phyloP scores from a whole-genome alignment of 2,329 filamentous ascomycete species.

The Aspergillus versicolor region DNA sequence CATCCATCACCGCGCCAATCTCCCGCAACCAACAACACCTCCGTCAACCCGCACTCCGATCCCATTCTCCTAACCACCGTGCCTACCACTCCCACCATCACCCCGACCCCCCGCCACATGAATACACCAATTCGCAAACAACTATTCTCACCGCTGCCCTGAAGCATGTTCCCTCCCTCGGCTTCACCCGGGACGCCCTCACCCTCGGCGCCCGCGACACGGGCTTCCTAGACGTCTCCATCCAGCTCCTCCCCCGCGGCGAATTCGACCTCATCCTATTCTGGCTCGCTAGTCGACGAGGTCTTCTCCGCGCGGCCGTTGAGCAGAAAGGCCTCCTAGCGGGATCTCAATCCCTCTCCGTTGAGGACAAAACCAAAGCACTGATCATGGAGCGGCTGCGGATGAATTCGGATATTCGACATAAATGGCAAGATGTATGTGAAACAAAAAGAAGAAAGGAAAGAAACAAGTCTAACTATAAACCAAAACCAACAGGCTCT shows the following conservation, averaged over 20 bases:
- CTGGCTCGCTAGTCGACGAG: constrained; percentile 43
- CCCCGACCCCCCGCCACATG: constrained; percentile 49
- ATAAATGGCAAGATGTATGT: constrained; percentile 82
- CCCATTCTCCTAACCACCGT: constrained; percentile 56
- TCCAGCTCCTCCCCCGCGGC: constrained; percentile 76
- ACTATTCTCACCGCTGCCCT: constrained; percentile 81
- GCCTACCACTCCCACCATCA: constrained; percentile 75
- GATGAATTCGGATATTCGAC: constrained; percentile 70
- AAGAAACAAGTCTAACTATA: neutral
- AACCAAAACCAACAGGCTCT: constrained; percentile 61
- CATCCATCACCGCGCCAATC: neutral
- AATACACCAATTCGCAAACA: constrained; percentile 67
- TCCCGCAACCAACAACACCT: neutral
- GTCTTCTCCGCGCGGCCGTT: constrained; percentile 35
- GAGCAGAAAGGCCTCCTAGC: constrained; percentile 29
- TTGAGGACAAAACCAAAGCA: constrained; percentile 65
- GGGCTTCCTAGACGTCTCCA: constrained; percentile 82
- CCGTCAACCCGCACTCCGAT: constrained; percentile 35
- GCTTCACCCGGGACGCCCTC: constrained; percentile 75
- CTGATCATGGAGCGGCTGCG: constrained; percentile 75
- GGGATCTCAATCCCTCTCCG: constrained; percentile 37
- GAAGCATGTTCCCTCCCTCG: constrained; percentile 72
- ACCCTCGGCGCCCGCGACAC: constrained; percentile 76
- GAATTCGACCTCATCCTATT: constrained; percentile 72
- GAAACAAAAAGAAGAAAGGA: neutral